Evolutionary conservation across 352 stramenopile genomes (phyloP).

Genomic region (Globisporangium cederbergense): DNA sequence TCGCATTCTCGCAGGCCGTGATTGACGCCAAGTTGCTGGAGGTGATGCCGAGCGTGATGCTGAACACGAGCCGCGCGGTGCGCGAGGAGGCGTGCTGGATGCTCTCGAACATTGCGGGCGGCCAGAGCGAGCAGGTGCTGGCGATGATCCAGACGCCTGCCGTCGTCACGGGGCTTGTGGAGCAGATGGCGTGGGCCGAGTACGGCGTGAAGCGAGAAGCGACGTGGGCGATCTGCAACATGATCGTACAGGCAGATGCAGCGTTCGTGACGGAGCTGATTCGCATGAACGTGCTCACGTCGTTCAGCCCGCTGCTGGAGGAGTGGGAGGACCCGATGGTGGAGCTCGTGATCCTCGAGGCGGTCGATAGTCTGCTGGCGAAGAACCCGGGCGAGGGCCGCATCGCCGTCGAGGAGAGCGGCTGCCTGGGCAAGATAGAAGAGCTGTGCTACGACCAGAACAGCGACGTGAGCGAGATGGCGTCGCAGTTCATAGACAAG

Average conservation of each 20-base stretch:
- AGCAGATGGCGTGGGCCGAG: conserved; percentile 87
- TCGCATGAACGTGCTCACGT: conserved; percentile 67
- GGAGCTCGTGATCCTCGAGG: conserved; percentile 82
- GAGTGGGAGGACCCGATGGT: conserved; percentile 86
- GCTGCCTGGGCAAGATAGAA: conserved; percentile 73
- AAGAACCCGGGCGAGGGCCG: conserved; percentile 61
- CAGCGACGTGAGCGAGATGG: conserved; percentile 69
- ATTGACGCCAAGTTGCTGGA: conserved; percentile 77
- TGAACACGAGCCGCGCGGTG: conserved; percentile 71
- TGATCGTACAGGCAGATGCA: conserved; percentile 66
- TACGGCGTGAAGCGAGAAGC: conserved; percentile 83
- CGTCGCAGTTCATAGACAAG: conserved; percentile 76
- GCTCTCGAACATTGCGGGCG: conserved; percentile 82
- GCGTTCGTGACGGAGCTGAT: conserved; percentile 66
- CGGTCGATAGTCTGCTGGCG: conserved; percentile 64
- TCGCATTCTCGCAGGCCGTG: conserved; percentile 68
- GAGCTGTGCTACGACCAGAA: conserved; percentile 83
- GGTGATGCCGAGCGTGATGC: conserved; percentile 83
- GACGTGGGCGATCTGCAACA: conserved; percentile 85
- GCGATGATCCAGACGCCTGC: conserved; percentile 70
- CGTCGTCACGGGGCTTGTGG: conserved; percentile 60
- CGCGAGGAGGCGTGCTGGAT: conserved; percentile 87
- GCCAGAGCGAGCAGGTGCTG: conserved; percentile 67
- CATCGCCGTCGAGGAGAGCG: conserved; percentile 76
- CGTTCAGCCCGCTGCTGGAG: conserved; percentile 69